Conservation (phyloP, 1,284 basidiomycete genomes). For the Marasmius fiardii region DNA sequence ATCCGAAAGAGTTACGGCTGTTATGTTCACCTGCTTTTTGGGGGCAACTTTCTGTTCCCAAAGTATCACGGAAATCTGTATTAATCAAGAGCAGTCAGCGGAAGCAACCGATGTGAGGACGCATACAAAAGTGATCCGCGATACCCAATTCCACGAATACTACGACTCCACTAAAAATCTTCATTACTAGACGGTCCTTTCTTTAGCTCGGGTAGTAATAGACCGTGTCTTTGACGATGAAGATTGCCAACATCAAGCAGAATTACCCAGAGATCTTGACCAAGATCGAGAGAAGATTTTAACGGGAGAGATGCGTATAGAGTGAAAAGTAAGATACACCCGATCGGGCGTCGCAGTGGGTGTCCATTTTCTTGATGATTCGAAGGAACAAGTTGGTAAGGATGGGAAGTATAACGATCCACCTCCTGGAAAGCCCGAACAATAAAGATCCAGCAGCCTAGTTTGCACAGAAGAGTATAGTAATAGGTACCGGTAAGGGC, state of each 20-base stretch:
- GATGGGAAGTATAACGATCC: too few species aligned
- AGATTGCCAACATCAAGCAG: not conserved
- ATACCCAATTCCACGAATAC: not conserved
- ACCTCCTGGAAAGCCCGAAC: too few species aligned
- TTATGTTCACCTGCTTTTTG: not conserved
- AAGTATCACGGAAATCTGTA: conserved; percentile 1
- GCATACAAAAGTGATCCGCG: conserved; percentile 7
- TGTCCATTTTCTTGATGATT: too few species aligned
- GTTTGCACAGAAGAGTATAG: too few species aligned
- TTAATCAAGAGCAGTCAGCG: not conserved
- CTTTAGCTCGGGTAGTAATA: conserved; percentile 3
- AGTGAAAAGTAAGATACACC: too few species aligned
- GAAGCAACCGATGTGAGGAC: not conserved
- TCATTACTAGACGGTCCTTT: conserved; percentile 1
- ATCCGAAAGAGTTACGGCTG: too few species aligned
- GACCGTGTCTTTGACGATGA: not conserved
- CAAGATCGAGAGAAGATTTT: conserved; percentile 1
- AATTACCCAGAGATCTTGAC: conserved; percentile 8
- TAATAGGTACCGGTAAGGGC: too few species aligned
- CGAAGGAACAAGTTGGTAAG: too few species aligned
- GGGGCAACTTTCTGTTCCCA: conserved; percentile 3
- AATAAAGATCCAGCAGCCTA: too few species aligned
- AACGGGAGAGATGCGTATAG: too few species aligned
- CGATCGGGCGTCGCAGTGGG: not conserved
- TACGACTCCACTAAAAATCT: conserved; percentile 1